Conservation (phyloP, 768 basidiomycete genomes). For the Pleurotus tuoliensis region DNA sequence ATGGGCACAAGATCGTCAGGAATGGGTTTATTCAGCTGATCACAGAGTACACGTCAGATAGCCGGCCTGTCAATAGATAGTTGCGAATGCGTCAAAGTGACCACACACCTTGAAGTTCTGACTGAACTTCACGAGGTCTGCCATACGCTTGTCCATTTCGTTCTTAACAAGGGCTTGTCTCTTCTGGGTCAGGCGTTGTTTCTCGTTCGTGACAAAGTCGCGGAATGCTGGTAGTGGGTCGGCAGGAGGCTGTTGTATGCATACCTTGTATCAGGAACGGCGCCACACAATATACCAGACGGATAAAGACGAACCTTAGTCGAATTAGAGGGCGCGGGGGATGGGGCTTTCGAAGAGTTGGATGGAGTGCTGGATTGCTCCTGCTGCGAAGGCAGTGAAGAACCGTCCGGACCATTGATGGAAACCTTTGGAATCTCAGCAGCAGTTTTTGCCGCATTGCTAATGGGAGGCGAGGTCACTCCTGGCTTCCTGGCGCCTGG, state of each 20-base stretch:
- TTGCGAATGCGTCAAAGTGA: background rate
- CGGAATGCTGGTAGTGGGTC: conserved; percentile 84
- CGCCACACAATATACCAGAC: conserved; percentile 2
- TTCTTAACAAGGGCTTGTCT: conserved; percentile 84
- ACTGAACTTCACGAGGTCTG: conserved; percentile 91
- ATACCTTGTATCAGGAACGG: conserved; percentile 7
- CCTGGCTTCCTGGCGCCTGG: conserved; percentile 74
- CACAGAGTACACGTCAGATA: background rate
- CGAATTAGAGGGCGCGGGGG: conserved; percentile 51
- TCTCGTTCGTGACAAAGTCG: conserved; percentile 90
- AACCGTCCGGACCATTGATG: conserved; percentile 75
- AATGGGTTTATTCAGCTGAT: conserved; percentile 88
- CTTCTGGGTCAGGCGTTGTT: conserved; percentile 86
- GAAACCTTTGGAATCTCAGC: conserved; percentile 68
- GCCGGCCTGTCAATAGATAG: background rate
- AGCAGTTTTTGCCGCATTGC: conserved; percentile 25
- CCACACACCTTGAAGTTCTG: conserved; percentile 83
- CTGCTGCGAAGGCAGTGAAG: conserved; percentile 33
- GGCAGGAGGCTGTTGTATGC: conserved; percentile 52
- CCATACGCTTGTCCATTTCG: conserved; percentile 93
- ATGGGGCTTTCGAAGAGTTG: conserved; percentile 57
- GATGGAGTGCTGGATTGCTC: conserved; percentile 29
- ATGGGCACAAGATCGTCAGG: conserved; percentile 93
- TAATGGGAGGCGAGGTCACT: conserved; percentile 21
- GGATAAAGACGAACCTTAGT: conserved; percentile 46